phyloP scores from a whole-genome alignment of 495 filamentous ascomycete species.

The Aspergillus conjunctus region DNA sequence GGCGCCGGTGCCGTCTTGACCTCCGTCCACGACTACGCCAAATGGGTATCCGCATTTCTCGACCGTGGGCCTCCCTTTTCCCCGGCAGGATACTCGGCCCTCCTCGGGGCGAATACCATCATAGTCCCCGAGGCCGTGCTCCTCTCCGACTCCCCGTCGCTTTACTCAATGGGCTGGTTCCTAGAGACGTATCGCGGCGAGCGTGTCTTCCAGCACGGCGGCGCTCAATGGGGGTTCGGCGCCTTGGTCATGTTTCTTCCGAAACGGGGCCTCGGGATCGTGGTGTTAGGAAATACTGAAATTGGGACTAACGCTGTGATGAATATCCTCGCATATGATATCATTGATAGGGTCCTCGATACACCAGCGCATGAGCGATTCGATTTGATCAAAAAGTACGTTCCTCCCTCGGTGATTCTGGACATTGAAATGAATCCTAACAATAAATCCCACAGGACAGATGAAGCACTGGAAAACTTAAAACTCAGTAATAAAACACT shows the following conservation, averaged over 20 bases:
- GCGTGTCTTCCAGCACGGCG: slow-evolving; percentile 5
- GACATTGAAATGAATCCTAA: not conserved
- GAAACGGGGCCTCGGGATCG: not conserved
- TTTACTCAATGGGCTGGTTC: slow-evolving; percentile 14
- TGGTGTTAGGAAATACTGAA: slow-evolving; percentile 14
- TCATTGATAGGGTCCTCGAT: slow-evolving; percentile 11
- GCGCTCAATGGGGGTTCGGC: slow-evolving; percentile 11
- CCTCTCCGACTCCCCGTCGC: not conserved
- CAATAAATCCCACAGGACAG: not conserved
- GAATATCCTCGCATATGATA: slow-evolving; percentile 1
- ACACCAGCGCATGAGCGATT: not conserved
- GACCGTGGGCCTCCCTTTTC: slow-evolving; percentile 2
- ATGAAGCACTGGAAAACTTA: not conserved
- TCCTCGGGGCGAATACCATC: slow-evolving; percentile 9
- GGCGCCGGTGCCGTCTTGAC: slow-evolving; percentile 3
- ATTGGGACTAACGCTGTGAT: not conserved
- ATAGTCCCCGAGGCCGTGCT: not conserved
- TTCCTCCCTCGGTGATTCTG: not conserved
- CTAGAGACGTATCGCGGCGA: slow-evolving; percentile 8
- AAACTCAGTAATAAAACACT: slow-evolving; percentile 4
- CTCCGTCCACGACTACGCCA: slow-evolving; percentile 14
- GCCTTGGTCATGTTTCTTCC: slow-evolving; percentile 6
- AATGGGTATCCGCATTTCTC: slow-evolving; percentile 11
- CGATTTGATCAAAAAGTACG: slow-evolving; percentile 7
- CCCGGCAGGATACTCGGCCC: slow-evolving; percentile 2